These are phyloP conservation scores for Fusarium setosum DNA, from an alignment of 2,329 filamentous ascomycete species.

Conservation along the genomic window DNA sequence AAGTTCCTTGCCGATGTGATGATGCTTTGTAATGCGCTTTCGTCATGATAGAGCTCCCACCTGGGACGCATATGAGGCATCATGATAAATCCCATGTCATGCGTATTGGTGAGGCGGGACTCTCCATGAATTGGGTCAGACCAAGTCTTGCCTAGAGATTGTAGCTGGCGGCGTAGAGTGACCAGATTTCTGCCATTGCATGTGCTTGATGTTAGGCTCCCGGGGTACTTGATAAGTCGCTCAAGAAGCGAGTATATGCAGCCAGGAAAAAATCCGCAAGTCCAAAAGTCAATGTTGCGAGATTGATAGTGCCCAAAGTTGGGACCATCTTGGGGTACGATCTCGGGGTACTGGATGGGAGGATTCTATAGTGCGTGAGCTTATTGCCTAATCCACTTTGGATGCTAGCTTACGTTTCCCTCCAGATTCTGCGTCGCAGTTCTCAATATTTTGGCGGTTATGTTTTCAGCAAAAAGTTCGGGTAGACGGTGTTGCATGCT, in stretches of 20 bases:
- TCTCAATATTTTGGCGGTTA: neutral
- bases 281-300: conserved; percentile 52
- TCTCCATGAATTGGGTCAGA: conserved; percentile 43
- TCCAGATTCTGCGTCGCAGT: neutral
- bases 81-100: conserved; percentile 66
- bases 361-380: neutral
- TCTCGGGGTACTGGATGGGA: conserved; percentile 40
- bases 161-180: neutral
- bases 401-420: neutral
- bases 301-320: conserved; percentile 42
- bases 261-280: conserved; percentile 55
- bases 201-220: neutral
- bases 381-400: neutral
- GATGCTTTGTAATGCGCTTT: conserved; percentile 52
- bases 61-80: conserved; percentile 54
- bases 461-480: neutral
- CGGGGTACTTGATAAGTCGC: conserved; percentile 45
- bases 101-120: conserved; percentile 58
- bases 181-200: neutral
- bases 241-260: conserved; percentile 50
- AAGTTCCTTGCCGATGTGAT: conserved; percentile 57
- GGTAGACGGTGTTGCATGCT: neutral
- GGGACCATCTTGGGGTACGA: conserved; percentile 43
- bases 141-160: conserved; percentile 17
- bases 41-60: conserved; percentile 58